Conservation (phyloP, 768 basidiomycete genomes). For the Lactifluus piperatus region DNA sequence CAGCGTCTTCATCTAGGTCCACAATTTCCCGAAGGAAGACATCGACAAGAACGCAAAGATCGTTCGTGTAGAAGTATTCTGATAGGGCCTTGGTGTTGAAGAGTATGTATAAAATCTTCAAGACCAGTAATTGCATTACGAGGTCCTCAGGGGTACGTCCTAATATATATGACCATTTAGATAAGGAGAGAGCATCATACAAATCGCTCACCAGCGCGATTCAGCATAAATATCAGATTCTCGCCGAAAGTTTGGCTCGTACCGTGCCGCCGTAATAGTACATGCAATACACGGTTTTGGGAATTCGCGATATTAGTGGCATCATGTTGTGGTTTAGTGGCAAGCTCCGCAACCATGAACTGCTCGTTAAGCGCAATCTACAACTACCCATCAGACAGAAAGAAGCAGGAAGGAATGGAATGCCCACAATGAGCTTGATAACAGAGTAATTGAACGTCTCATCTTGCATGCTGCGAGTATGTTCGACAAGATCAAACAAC, state of each 20-base stretch:
- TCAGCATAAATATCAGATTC: constrained; percentile 99
- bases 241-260: constrained; percentile 94
- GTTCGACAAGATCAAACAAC: constrained; percentile 89
- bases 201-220: constrained; percentile 69
- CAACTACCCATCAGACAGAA: constrained; percentile 9
- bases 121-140: constrained; percentile 88
- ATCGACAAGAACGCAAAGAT: constrained; percentile 90
- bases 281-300: constrained; percentile 70
- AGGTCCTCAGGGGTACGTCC: constrained; percentile 83
- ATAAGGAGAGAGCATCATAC: background rate
- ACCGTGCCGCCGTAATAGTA: constrained; percentile 76
- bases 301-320: constrained; percentile 21
- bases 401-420: background rate
- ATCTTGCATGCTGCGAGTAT: constrained; percentile 79
- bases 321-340: constrained; percentile 17
- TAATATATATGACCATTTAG: constrained; percentile 24
- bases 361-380: constrained; percentile 95
- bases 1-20: constrained; percentile 88
- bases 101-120: constrained; percentile 90
- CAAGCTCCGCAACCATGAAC: constrained; percentile 86
- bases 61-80: constrained; percentile 98
- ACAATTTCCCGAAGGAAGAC: constrained; percentile 93
- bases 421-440: constrained; percentile 82
- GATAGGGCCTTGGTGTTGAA: constrained; percentile 90
- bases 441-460: constrained; percentile 94